Percentiles rank a stretch among this genome's conserved stretches.
phyloP scores from a whole-genome alignment of 768 basidiomycete species.

The Paxillus rubicundulus region DNA sequence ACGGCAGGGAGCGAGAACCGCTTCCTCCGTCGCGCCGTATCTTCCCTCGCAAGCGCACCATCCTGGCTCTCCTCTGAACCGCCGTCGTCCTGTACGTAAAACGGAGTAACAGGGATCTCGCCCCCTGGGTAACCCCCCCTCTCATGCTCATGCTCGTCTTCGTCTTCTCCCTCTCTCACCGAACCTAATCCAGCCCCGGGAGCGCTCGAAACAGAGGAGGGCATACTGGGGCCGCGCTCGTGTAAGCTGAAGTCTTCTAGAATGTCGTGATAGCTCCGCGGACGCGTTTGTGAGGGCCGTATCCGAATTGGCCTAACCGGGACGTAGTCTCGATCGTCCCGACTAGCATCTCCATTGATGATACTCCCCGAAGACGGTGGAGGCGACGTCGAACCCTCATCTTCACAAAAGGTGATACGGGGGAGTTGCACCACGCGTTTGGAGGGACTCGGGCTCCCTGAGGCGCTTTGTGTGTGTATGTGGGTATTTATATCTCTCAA shows the following conservation, averaged over 20 bases:
- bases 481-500: conserved; percentile 14
- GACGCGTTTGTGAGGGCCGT: conserved; percentile 39
- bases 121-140: neutral
- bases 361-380: conserved; percentile 3
- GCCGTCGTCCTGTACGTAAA: neutral
- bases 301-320: conserved; percentile 27
- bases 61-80: conserved; percentile 8
- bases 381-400: conserved; percentile 1
- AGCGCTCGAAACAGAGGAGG: conserved; percentile 30
- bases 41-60: conserved; percentile 41
- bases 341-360: neutral
- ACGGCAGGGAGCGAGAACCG: conserved; percentile 78
- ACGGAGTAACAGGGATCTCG: neutral
- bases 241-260: conserved; percentile 58
- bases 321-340: conserved; percentile 6
- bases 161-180: conserved; percentile 17
- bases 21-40: conserved; percentile 61
- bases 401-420: conserved; percentile 16
- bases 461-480: neutral
- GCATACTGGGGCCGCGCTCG: conserved; percentile 28
- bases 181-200: conserved; percentile 22
- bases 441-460: conserved; percentile 22
- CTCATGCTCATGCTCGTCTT: neutral
- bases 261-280: conserved; percentile 65
- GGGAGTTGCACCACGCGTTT: conserved; percentile 19